Conservation (phyloP, 441 rosid genomes). For the Pelargonium australe region DNA sequence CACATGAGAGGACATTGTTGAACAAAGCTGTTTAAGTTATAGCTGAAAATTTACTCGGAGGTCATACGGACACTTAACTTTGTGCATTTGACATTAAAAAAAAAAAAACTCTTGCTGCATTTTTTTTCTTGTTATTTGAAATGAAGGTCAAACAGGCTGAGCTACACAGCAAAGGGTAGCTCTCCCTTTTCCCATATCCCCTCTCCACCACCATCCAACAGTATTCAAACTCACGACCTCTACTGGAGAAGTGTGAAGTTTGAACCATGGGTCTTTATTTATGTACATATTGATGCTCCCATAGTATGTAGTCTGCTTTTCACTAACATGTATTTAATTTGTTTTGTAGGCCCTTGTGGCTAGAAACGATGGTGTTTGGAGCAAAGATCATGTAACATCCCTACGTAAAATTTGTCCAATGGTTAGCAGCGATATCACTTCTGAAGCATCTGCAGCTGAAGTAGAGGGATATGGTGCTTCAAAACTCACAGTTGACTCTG, state of each 20-base stretch:
- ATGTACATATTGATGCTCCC: not conserved
- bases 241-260: too few species aligned
- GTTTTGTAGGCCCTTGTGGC: constrained; percentile 82
- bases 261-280: too few species aligned
- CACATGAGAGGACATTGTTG: not conserved
- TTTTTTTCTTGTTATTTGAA: too few species aligned
- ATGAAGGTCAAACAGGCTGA: too few species aligned
- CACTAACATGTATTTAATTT: constrained; percentile 9
- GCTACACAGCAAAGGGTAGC: too few species aligned
- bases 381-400: constrained; percentile 80
- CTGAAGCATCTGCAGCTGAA: constrained; percentile 98
- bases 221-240: too few species aligned
- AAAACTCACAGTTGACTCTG: constrained; percentile 97
- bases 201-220: too few species aligned
- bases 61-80: not conserved
- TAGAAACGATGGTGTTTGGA: constrained; percentile 98
- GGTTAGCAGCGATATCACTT: constrained; percentile 79
- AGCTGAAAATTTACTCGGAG: not conserved
- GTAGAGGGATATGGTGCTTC: constrained; percentile 99
- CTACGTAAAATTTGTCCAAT: constrained; percentile 91
- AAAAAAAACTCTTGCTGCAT: too few species aligned
- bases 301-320: not conserved
- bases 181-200: too few species aligned
- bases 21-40: not conserved
- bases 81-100: too few species aligned